Conservation (phyloP, 495 filamentous ascomycete species). For the Cryomyces minteri region DNA sequence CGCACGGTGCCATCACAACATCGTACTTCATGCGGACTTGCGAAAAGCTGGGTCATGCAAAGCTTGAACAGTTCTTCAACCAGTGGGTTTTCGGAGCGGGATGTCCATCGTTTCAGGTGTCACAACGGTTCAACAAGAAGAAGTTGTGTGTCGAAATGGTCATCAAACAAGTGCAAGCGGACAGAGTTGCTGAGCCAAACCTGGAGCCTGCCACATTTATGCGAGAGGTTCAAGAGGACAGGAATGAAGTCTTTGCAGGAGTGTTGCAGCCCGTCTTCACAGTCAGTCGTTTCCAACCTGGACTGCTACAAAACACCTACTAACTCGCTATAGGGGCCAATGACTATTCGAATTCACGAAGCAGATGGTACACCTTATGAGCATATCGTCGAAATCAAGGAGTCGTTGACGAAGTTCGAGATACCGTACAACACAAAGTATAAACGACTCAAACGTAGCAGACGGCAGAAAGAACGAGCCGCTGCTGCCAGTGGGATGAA, state of each 20-base stretch:
- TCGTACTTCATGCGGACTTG: slow-evolving; percentile 59
- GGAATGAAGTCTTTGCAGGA: slow-evolving; percentile 48
- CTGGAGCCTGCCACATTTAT: slow-evolving; percentile 53
- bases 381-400: slow-evolving; percentile 90
- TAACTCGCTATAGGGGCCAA: slow-evolving; percentile 38
- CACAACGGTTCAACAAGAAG: slow-evolving; percentile 93
- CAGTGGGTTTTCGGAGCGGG: slow-evolving; percentile 86
- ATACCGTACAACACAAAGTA: slow-evolving; percentile 99
- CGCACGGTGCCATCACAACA: slow-evolving; percentile 54
- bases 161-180: slow-evolving; percentile 62
- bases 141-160: slow-evolving; percentile 86
- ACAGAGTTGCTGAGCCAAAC: slow-evolving; percentile 28
- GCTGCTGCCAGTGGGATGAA: slow-evolving; percentile 43
- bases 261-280: slow-evolving; percentile 64
- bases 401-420: slow-evolving; percentile 61
- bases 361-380: slow-evolving; percentile 97
- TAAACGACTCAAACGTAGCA: slow-evolving; percentile 85
- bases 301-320: not conserved
- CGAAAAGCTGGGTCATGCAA: slow-evolving; percentile 71
- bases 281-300: slow-evolving; percentile 4
- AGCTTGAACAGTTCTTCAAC: slow-evolving; percentile 71
- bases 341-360: slow-evolving; percentile 96
- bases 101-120: slow-evolving; percentile 69
- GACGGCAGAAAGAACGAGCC: slow-evolving; percentile 66
- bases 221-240: slow-evolving; percentile 64